phyloP scores from a whole-genome alignment of 371 early-diverging fungal genomes.

The Mortierella sp. region DNA sequence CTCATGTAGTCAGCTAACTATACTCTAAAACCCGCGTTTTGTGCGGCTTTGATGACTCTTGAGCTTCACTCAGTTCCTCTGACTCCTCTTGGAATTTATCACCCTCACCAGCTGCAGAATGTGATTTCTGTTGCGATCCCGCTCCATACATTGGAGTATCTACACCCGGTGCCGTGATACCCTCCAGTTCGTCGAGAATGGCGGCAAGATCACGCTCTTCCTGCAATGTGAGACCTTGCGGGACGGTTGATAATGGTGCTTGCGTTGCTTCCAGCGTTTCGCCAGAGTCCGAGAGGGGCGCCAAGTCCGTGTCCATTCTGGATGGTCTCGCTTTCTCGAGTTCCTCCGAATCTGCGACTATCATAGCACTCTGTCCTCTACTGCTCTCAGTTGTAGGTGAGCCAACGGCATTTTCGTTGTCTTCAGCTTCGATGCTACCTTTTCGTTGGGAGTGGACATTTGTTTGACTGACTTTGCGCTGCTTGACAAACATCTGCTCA shows the following conservation, averaged over 20 bases:
- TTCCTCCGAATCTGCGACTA: not conserved
- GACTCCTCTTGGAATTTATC: not conserved
- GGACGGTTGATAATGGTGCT: not conserved
- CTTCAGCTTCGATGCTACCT: not conserved
- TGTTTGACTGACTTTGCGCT: slow-evolving; percentile 41
- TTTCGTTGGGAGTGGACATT: slow-evolving; percentile 16
- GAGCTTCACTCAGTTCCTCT: not conserved
- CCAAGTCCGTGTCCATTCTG: slow-evolving; percentile 14
- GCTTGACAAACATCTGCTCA: slow-evolving; percentile 29
- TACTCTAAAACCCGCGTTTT: slow-evolving; percentile 19
- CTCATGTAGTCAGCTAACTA: slow-evolving; percentile 2
- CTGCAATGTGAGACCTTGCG: slow-evolving; percentile 2
- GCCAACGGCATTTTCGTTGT: not conserved
- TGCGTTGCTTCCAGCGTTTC: not conserved
- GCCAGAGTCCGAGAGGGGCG: not conserved
- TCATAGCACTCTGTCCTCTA: not conserved
- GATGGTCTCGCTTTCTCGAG: not conserved
- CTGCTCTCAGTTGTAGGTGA: not conserved
- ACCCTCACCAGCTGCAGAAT: not conserved
- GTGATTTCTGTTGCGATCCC: not conserved
- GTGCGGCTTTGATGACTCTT: slow-evolving; percentile 4
- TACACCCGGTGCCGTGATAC: slow-evolving; percentile 23
- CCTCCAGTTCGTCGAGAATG: slow-evolving; percentile 31
- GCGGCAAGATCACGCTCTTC: slow-evolving; percentile 25
- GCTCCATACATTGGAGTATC: slow-evolving; percentile 1